Evolutionary conservation across 441 rosid genomes (phyloP).

Genomic region (Arabidopsis lyrata): DNA sequence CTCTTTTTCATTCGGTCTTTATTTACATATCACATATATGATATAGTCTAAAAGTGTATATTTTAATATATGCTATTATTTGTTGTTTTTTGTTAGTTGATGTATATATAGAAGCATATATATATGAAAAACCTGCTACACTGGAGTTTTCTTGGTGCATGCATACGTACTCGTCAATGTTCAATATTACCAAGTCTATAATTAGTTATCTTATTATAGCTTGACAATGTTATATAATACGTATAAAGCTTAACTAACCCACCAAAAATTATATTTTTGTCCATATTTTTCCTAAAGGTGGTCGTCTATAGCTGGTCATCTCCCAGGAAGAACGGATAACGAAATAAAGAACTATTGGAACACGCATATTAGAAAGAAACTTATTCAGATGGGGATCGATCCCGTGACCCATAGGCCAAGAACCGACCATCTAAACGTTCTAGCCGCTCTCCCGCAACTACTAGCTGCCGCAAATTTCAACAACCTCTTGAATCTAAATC

Average conservation of each 20-base stretch:
- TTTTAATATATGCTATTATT: neutral
- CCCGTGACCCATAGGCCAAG: conserved; percentile 72
- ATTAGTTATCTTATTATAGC: conserved; percentile 16
- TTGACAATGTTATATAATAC: conserved; percentile 20
- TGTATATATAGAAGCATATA: conserved; percentile 5
- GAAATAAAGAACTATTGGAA: conserved; percentile 75
- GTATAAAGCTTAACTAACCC: conserved; percentile 39
- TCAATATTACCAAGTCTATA: conserved; percentile 13
- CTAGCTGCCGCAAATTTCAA: conserved; percentile 51
- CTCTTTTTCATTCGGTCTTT: neutral
- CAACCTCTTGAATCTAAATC: conserved; percentile 45
- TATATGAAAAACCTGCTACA: conserved; percentile 30
- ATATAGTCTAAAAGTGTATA: conserved; percentile 2
- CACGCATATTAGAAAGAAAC: conserved; percentile 66
- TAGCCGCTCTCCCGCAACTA: conserved; percentile 58
- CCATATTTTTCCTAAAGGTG: conserved; percentile 48
- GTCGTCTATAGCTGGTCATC: conserved; percentile 73
- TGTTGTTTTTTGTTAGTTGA: conserved; percentile 24
- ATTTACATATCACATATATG: neutral
- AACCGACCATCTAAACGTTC: conserved; percentile 56
- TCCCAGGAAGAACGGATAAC: conserved; percentile 73
- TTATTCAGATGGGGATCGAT: conserved; percentile 67
- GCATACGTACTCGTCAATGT: conserved; percentile 37
- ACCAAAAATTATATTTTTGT: conserved; percentile 10
- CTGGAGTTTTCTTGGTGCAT: conserved; percentile 42